Percentiles rank a stretch among this genome's conserved stretches.
Conservation (phyloP, 2,329 filamentous ascomycete species). For the Xylaria sp. region DNA sequence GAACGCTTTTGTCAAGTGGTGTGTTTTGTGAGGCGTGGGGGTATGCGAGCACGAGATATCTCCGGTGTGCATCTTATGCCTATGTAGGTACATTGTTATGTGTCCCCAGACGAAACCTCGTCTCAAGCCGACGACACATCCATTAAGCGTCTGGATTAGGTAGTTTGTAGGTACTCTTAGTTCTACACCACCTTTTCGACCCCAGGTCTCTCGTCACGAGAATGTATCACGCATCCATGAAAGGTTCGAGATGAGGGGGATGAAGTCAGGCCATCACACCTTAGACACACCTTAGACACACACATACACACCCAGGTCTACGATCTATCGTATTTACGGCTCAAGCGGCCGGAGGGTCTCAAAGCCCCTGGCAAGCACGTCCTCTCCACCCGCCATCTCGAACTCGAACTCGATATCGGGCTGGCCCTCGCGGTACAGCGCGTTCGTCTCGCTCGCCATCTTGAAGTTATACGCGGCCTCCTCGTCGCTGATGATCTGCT, state of each 20-base stretch:
- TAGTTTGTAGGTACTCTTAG: background rate
- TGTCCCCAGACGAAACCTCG: background rate
- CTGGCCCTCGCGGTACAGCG: slow-evolving; percentile 51
- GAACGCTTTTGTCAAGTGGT: background rate
- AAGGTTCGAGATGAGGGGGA: too few species aligned
- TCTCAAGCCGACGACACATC: slow-evolving; percentile 17
- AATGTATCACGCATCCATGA: slow-evolving; percentile 21
- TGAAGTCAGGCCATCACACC: background rate
- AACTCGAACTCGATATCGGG: slow-evolving; percentile 51
- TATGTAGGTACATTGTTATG: background rate
- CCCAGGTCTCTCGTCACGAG: slow-evolving; percentile 24
- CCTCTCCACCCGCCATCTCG: slow-evolving; percentile 49
- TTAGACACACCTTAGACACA: slow-evolving; percentile 4
- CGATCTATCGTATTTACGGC: slow-evolving; percentile 23
- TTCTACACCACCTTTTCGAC: slow-evolving; percentile 13
- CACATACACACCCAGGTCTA: background rate
- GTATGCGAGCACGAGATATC: background rate
- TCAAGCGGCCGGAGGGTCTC: slow-evolving; percentile 40
- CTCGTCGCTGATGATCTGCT: slow-evolving; percentile 56
- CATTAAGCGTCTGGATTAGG: background rate
- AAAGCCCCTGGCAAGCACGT: slow-evolving; percentile 48
- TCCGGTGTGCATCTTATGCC: background rate
- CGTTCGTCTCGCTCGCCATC: slow-evolving; percentile 51
- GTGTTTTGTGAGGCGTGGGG: background rate
- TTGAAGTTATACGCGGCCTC: slow-evolving; percentile 56